phyloP scores from a whole-genome alignment of 495 filamentous ascomycete genomes.

The Echria macrotheca region DNA sequence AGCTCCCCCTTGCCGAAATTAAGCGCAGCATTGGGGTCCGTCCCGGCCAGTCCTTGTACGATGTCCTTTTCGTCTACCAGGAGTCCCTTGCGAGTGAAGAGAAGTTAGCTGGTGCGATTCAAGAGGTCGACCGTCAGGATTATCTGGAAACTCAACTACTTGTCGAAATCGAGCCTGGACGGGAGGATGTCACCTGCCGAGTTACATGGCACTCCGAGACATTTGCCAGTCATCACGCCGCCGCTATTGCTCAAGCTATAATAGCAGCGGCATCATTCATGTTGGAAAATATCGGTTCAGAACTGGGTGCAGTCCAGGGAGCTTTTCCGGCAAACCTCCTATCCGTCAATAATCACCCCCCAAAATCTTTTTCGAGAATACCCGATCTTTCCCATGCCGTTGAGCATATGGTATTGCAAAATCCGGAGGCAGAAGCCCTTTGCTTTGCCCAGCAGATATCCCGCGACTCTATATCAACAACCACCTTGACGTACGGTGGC shows the following conservation, averaged over 20 bases:
- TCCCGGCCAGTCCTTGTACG: constrained; percentile 51
- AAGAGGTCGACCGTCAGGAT: constrained; percentile 52
- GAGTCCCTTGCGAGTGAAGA: constrained; percentile 49
- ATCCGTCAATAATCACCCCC: constrained; percentile 40
- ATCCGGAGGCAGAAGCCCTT: constrained; percentile 52
- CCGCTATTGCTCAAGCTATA: constrained; percentile 39
- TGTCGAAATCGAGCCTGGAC: constrained; percentile 61
- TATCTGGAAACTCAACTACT: constrained; percentile 67
- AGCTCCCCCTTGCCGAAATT: constrained; percentile 60
- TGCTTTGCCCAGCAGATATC: constrained; percentile 49
- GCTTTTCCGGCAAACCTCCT: constrained; percentile 38
- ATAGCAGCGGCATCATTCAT: constrained; percentile 33
- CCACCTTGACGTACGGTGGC: constrained; percentile 53
- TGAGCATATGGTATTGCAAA: constrained; percentile 42
- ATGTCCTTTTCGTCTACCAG: constrained; percentile 73
- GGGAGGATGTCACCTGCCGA: constrained; percentile 50
- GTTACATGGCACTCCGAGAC: constrained; percentile 42
- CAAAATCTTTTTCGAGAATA: constrained; percentile 19
- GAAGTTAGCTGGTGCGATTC: constrained; percentile 19
- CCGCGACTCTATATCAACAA: constrained; percentile 20
- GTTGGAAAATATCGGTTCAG: constrained; percentile 28
- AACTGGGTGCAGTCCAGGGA: constrained; percentile 24
- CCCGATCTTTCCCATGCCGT: constrained; percentile 46
- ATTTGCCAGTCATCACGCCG: constrained; percentile 42
- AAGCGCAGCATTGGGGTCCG: constrained; percentile 49